Base-by-base conservation (phyloP, 2,329 filamentous ascomycete species). In the Colletotrichum tofieldiae region DNA sequence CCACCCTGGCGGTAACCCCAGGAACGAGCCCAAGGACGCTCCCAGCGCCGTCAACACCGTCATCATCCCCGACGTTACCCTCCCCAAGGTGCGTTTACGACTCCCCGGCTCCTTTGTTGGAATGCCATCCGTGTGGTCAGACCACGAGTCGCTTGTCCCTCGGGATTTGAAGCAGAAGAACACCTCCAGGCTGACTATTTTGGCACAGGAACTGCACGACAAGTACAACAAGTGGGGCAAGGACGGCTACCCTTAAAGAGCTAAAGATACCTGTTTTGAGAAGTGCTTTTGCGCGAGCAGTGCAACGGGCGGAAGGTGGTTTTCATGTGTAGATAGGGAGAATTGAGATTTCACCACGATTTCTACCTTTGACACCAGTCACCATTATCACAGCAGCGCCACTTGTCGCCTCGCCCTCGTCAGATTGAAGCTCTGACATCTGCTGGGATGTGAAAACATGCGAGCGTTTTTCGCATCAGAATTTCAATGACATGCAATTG, bases 151-250 rank as follows among this genome's bases (percentile, higher is more conserved):
- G 47, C 35, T 18, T 26, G 23, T 37, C 9, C 20, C 29, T 49
- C 39, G 54, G 47, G 41, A 41, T 43, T 49, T 49, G 39, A 41
- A 45, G 58, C 45, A 14, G 8, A 47, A 55, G n/a, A 45, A 32
- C 26, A 7, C 55, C 41, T 18, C 8, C 51, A 54, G 47, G 72
- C 72, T 77, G 18, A 75, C 68, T 20, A 41, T 51, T 12, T n/a
- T 32, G 37, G 43, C 60, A 70, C 79, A 97, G 94, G 89, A 93
- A 79, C 91, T 98, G 76, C 96, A 99, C 87, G 96, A 99, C 78
- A 93, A 93, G 87, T 98, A 93, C 91, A 99, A 99, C 93, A 99
- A 99, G 90, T 98, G 94, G 91, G 96, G 96, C 84, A 98, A 98
- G 91, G 96, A 98, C 77, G 95, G 94, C 78, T 98, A 93, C 86